Base-by-base conservation (phyloP, 306 rosid species). In the Ormosia semicastrata region DNA sequence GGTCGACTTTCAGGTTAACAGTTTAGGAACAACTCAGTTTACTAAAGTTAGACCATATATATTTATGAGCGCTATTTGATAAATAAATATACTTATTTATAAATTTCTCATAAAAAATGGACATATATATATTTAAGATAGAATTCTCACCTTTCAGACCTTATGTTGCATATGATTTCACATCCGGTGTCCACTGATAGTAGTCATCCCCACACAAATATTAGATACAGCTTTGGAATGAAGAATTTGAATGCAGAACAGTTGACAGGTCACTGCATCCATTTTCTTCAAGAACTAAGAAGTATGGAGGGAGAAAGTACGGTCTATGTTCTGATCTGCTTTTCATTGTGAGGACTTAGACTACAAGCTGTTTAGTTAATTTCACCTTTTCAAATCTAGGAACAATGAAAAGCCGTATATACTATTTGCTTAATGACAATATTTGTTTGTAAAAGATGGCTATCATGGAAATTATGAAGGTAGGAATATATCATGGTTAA, bases 131-230 rank as follows among this genome's bases (percentile, higher is more conserved):
- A n/a, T n/a, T n/a, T n/a, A n/a, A n/a, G 81, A 57, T 52, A 77
- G 83, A 75, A 79, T 74, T 80, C 66, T 83, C 86, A 15, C 67
- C 89, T 78, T 33, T 7, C 10, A 60, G 80, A 71, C 67, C 83
- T 34, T 39, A 24, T 63, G 83, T 49, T n/a, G 63, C n/a, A n/a
- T n/a, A 11, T 79, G 69, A 76, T 14, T 78, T 81, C 77, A 13
- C 46, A 12, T 80, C 85, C 77, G 47, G 37, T 71, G 63, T 33
- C 43, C 57, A 9, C 32, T 33, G 36, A 77, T 62, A 60, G 64
- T 30, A 32, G 29, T 56, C 66, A 37, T 84, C 44, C 85, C 71
- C 82, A 49, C 64, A 18, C 64, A 60, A 73, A 84, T 79, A 78
- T 33, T 30, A 46, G 70, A 52, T 44, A 83, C 82, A 66, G 70